phyloP scores from a whole-genome alignment of 1,284 basidiomycete genomes.

The Rhizoctonia solani region DNA sequence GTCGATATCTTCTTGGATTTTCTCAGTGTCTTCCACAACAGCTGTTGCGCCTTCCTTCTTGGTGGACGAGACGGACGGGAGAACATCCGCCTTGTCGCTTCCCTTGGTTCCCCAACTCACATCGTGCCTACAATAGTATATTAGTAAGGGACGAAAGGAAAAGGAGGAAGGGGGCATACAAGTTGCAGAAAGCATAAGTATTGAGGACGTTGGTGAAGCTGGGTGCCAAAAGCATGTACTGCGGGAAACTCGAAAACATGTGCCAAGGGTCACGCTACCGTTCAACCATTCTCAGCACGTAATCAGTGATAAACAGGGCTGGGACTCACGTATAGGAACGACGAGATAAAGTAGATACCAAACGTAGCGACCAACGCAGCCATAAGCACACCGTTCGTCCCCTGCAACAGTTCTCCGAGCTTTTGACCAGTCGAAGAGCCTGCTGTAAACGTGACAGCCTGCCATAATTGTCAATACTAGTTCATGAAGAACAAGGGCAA shows the following conservation, averaged over 20 bases:
- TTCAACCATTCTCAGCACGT: not conserved
- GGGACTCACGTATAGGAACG: constrained; percentile 81
- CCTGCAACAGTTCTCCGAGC: constrained; percentile 66
- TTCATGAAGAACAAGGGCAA: not conserved
- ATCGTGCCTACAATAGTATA: constrained; percentile 46
- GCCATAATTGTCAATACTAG: not conserved
- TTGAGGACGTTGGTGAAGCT: constrained; percentile 95
- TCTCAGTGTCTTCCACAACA: constrained; percentile 81
- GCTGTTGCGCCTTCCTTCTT: constrained; percentile 66
- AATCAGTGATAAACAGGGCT: not conserved
- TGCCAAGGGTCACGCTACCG: constrained; percentile 93
- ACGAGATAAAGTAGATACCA: constrained; percentile 82
- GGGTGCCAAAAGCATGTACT: constrained; percentile 87
- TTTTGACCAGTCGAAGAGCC: constrained; percentile 50
- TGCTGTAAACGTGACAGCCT: constrained; percentile 57
- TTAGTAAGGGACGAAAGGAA: constrained; percentile 25
- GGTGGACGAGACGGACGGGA: constrained; percentile 88
- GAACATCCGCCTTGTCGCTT: constrained; percentile 90
- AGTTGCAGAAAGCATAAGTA: constrained; percentile 95
- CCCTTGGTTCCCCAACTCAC: constrained; percentile 92
- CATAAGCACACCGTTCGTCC: constrained; percentile 80
- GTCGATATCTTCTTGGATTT: constrained; percentile 87
- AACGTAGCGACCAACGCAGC: constrained; percentile 89
- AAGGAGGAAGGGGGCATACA: constrained; percentile 54
- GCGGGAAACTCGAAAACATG: constrained; percentile 95